Conservation (phyloP, 495 filamentous ascomycete species). For the Aspergillus olivimuriae region DNA sequence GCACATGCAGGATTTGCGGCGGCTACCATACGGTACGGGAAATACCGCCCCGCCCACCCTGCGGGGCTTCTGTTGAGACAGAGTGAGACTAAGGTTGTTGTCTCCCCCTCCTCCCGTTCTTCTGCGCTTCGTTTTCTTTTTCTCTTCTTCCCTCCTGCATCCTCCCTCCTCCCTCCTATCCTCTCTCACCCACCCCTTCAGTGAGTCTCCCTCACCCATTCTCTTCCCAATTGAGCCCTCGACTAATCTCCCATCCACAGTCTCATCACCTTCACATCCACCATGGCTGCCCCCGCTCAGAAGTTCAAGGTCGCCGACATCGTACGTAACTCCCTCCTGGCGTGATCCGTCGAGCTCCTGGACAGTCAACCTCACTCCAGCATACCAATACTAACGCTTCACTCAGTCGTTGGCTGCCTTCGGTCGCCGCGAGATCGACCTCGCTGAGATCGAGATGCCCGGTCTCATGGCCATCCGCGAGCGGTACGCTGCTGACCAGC, state of each 20-base stretch:
- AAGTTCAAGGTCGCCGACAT: constrained; percentile 99
- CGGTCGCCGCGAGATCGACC: constrained; percentile 96
- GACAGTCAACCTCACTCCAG: neutral
- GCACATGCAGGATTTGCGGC: no score
- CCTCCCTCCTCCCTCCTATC: constrained; percentile 1
- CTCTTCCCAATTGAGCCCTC: neutral
- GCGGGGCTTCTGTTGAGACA: constrained; percentile 7
- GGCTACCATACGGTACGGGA: no score
- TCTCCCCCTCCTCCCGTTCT: constrained; percentile 2
- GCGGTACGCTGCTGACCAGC: constrained; percentile 91
- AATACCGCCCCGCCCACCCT: neutral
- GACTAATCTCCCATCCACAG: constrained; percentile 4
- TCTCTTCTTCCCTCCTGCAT: constrained; percentile 4
- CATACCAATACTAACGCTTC: neutral
- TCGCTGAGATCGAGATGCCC: constrained; percentile 98
- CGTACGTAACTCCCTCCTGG: constrained; percentile 36
- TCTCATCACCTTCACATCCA: constrained; percentile 7
- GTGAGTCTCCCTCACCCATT: constrained; percentile 1
- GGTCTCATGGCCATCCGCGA: constrained; percentile 91
- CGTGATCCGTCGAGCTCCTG: neutral
- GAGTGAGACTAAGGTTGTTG: no score
- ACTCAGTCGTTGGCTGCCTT: constrained; percentile 82
- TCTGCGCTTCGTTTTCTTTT: constrained; percentile 3
- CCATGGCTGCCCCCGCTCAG: constrained; percentile 69
- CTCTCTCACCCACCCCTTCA: constrained; percentile 1